Conservation (phyloP, 2,329 filamentous ascomycete species). For the Aspergillus clavatus region DNA sequence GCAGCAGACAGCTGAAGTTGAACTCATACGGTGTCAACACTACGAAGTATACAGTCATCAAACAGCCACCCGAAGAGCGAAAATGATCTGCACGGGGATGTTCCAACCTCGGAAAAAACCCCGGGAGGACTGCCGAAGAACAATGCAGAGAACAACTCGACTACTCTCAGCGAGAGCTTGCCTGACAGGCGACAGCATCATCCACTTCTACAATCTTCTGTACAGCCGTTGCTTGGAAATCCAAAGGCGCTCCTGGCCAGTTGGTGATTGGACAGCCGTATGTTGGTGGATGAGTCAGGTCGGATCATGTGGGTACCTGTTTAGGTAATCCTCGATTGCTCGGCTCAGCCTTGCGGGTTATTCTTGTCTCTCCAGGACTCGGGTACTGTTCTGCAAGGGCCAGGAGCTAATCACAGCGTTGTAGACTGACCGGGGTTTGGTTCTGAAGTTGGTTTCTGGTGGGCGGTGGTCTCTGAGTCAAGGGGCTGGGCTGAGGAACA, state of each 20-base stretch:
- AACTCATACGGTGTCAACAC: background rate
- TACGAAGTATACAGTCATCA: background rate
- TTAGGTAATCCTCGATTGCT: background rate
- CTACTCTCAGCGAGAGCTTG: background rate
- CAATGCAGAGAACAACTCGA: background rate
- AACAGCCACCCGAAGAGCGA: no score
- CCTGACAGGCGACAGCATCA: no score
- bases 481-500: background rate
- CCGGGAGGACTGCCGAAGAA: background rate
- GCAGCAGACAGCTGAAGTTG: background rate
- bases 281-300: background rate
- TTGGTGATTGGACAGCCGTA: background rate
- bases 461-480: background rate
- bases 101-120: background rate
- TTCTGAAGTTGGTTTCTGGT: background rate
- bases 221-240: no score
- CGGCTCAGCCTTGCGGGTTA: background rate
- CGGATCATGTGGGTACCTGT: background rate
- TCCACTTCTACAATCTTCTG: no score
- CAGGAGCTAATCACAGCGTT: background rate
- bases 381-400: background rate
- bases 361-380: background rate
- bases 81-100: no score
- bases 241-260: no score
- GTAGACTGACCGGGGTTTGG: background rate